These are phyloP conservation scores for Citrullus colocynthis DNA, from an alignment of 306 rosid species.

Conservation along the genomic window DNA sequence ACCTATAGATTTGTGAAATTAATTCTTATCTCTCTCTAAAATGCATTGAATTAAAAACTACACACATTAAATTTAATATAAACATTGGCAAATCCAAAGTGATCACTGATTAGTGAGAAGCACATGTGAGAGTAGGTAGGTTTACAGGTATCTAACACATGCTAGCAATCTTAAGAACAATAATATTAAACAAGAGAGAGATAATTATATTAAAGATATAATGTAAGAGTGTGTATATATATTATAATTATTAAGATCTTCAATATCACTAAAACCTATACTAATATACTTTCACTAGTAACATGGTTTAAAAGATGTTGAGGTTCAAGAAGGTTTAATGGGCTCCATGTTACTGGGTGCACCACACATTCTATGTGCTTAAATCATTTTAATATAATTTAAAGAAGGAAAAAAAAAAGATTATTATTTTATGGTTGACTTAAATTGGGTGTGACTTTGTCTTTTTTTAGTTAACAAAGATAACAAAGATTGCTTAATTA, in stretches of 20 bases:
- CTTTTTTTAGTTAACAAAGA: background rate
- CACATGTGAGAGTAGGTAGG: constrained; percentile 38
- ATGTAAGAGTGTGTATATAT: background rate
- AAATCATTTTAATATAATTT: background rate
- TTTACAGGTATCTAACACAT: constrained; percentile 31
- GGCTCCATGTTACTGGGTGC: constrained; percentile 40
- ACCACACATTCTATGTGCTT: constrained; percentile 4
- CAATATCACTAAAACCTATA: constrained; percentile 10
- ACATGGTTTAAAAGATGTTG: constrained; percentile 24
- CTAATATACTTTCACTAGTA: constrained; percentile 7
- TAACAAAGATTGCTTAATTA: background rate
- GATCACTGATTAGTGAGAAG: constrained; percentile 18
- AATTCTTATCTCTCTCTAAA: background rate
- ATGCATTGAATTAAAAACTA: background rate
- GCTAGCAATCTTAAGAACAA: constrained; percentile 21
- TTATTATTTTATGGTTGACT: constrained; percentile 10
- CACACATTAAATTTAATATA: background rate
- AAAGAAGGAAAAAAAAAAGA: background rate
- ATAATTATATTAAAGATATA: background rate
- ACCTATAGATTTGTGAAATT: constrained; percentile 1
- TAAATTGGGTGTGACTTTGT: background rate
- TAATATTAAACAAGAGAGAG: constrained; percentile 4
- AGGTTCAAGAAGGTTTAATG: constrained; percentile 21
- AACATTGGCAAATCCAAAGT: background rate
- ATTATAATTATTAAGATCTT: constrained; percentile 8